Conservation (phyloP, 2,329 filamentous ascomycete genomes). For the Arthroderma sp. region DNA sequence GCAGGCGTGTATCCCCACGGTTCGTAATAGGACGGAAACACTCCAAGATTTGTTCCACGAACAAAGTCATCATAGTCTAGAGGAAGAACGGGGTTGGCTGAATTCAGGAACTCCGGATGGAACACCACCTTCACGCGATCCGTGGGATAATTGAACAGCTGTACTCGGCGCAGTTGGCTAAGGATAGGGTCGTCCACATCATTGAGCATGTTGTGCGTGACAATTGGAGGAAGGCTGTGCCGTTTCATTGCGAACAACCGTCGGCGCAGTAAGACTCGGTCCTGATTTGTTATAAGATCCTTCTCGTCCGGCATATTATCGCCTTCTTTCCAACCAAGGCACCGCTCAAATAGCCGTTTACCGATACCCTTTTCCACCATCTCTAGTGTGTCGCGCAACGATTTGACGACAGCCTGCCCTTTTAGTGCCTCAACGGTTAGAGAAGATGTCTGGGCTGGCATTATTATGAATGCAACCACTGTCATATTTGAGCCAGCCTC, state of each 20-base stretch:
- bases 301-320: constrained; percentile 91
- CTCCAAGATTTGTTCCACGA: constrained; percentile 84
- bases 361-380: constrained; percentile 88
- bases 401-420: constrained; percentile 95
- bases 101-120: constrained; percentile 95
- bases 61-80: constrained; percentile 99
- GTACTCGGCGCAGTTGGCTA: constrained; percentile 88
- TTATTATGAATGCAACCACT: constrained; percentile 94
- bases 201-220: constrained; percentile 98
- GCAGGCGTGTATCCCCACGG: constrained; percentile 98
- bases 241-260: constrained; percentile 96
- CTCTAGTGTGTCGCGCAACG: constrained; percentile 79
- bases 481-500: constrained; percentile 73
- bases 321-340: constrained; percentile 89
- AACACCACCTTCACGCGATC: constrained; percentile 97
- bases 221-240: constrained; percentile 76
- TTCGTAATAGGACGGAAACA: constrained; percentile 97
- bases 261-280: constrained; percentile 81
- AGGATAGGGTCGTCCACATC: constrained; percentile 86
- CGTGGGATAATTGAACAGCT: constrained; percentile 89
- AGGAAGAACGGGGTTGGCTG: constrained; percentile 84
- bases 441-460: constrained; percentile 92
- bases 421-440: constrained; percentile 91
- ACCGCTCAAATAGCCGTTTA: constrained; percentile 86
- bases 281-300: constrained; percentile 81